phyloP scores from a whole-genome alignment of 768 basidiomycete species.

The Amanita rubescens region DNA sequence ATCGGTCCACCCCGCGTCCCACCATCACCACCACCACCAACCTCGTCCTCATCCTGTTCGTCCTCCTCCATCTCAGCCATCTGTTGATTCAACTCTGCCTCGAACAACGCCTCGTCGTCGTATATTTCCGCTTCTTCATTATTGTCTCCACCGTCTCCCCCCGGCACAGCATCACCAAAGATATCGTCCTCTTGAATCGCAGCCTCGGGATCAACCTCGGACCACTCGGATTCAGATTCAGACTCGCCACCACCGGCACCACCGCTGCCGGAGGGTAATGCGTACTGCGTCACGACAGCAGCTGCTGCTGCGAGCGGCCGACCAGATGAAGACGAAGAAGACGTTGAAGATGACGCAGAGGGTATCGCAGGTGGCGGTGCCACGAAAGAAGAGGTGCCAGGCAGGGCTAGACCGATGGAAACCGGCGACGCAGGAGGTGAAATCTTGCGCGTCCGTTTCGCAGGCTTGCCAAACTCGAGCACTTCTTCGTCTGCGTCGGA shows the following conservation, averaged over 20 bases:
- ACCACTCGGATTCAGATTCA: constrained; percentile 7
- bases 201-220: constrained; percentile 7
- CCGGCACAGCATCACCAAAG: background rate
- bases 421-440: background rate
- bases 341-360: constrained; percentile 1
- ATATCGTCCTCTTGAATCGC: background rate
- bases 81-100: constrained; percentile 4
- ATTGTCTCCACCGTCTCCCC: background rate
- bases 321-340: background rate
- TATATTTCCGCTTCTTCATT: constrained; percentile 8
- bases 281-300: background rate
- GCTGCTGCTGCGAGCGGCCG: background rate
- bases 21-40: background rate
- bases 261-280: background rate
- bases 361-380: constrained; percentile 1
- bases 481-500: constrained; percentile 39
- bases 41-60: background rate
- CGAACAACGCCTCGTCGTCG: constrained; percentile 5
- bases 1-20: background rate
- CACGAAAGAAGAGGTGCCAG: constrained; percentile 6
- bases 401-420: constrained; percentile 6
- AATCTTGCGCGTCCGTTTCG: constrained; percentile 11
- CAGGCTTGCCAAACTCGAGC: constrained; percentile 41
- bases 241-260: background rate
- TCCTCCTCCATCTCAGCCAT: constrained; percentile 4